Percentiles rank a stretch among this genome's conserved stretches.
These are phyloP conservation scores for Nigrospora osmanthi DNA, from an alignment of 2,329 filamentous ascomycete genomes.

Conservation along the genomic window DNA sequence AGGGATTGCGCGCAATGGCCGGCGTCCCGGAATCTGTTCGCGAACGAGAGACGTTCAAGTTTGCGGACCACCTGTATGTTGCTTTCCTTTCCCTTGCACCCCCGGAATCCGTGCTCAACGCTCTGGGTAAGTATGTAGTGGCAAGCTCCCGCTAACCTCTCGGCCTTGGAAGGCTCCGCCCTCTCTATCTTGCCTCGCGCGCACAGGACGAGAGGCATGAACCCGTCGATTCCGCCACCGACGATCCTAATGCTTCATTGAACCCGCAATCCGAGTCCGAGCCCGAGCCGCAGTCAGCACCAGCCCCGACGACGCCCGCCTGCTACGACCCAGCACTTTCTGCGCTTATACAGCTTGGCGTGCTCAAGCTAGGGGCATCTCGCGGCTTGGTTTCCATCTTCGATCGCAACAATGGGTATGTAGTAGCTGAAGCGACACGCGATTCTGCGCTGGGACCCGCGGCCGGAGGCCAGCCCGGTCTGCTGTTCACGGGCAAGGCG, in stretches of 20 bases:
- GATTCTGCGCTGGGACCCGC: conserved; percentile 27
- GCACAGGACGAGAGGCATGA: background rate
- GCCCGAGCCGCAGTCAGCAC: background rate
- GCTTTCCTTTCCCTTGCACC: background rate
- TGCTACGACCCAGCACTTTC: conserved; percentile 24
- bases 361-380: conserved; percentile 29
- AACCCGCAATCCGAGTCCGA: background rate
- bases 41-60: background rate
- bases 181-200: background rate
- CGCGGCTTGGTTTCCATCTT: conserved; percentile 42
- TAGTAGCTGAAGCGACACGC: conserved; percentile 43
- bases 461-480: background rate
- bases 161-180: background rate
- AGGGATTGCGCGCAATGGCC: background rate
- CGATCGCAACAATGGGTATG: conserved; percentile 35
- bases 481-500: conserved; percentile 17
- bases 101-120: background rate
- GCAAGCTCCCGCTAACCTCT: background rate
- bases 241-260: background rate
- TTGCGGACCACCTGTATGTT: background rate
- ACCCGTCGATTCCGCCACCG: background rate
- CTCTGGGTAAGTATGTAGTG: background rate
- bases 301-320: background rate
- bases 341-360: conserved; percentile 40
- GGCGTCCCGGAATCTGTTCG: background rate